These are phyloP conservation scores for Pythium volutum DNA, from an alignment of 352 stramenopile species.

Conservation along the genomic window DNA sequence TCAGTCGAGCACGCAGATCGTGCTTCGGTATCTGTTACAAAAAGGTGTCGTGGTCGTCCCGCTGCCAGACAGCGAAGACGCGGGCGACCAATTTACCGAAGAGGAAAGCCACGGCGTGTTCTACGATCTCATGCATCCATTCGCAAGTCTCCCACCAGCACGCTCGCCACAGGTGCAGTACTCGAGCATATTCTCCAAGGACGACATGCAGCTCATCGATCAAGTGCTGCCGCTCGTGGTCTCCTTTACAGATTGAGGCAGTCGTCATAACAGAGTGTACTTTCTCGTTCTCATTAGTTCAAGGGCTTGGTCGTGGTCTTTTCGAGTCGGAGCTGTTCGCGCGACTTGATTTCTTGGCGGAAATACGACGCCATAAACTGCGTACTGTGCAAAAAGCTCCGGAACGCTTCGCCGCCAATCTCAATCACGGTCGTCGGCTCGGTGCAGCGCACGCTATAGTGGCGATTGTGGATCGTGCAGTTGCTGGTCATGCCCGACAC, in stretches of 20 bases:
- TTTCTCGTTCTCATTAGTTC: conserved; percentile 1
- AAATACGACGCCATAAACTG: conserved; percentile 83
- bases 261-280: background rate
- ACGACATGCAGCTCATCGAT: conserved; percentile 40
- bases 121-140: conserved; percentile 38
- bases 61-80: conserved; percentile 19
- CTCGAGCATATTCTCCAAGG: conserved; percentile 40
- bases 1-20: conserved; percentile 38
- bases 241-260: background rate
- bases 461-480: conserved; percentile 65
- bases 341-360: conserved; percentile 60
- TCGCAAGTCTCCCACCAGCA: conserved; percentile 31
- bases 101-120: conserved; percentile 41
- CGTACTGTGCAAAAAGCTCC: conserved; percentile 80
- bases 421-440: conserved; percentile 69
- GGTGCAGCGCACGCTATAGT: conserved; percentile 70
- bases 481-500: conserved; percentile 65
- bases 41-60: conserved; percentile 50
- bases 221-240: conserved; percentile 32
- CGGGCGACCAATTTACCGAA: conserved; percentile 9
- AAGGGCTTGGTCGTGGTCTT: conserved; percentile 32
- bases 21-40: conserved; percentile 48
- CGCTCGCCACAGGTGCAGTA: conserved; percentile 47
- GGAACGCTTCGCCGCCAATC: conserved; percentile 78
- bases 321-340: conserved; percentile 59